phyloP scores from a whole-genome alignment of 176 grass and related monocot genomes.

The Zoysia pacifica region DNA sequence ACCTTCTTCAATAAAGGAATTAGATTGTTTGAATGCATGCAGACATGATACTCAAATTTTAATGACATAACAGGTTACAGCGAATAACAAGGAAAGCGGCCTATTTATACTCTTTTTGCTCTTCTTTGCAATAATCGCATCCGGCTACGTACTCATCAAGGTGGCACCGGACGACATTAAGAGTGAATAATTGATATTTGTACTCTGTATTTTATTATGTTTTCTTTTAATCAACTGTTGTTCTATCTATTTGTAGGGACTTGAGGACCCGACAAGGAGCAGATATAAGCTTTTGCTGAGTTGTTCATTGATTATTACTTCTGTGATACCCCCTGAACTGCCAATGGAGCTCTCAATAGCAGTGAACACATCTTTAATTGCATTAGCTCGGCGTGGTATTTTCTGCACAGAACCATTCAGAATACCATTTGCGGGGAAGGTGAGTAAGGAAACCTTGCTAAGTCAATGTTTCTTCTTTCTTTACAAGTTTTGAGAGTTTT shows the following conservation, averaged over 20 bases:
- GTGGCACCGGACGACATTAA: slow-evolving; percentile 42
- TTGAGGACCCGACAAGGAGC: slow-evolving; percentile 98
- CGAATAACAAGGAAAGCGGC: slow-evolving; percentile 96
- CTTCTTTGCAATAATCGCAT: slow-evolving; percentile 98
- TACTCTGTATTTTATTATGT: slow-evolving; percentile 24
- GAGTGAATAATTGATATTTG: slow-evolving; percentile 26
- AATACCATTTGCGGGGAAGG: slow-evolving; percentile 99
- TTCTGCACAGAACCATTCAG: slow-evolving; percentile 99
- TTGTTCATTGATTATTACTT: slow-evolving; percentile 98
- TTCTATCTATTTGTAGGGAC: slow-evolving; percentile 57
- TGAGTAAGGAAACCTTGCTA: slow-evolving; percentile 44
- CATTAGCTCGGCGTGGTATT: slow-evolving; percentile 89
- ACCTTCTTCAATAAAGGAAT: slow-evolving; percentile 32
- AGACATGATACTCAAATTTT: slow-evolving; percentile 23
- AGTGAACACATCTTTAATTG: slow-evolving; percentile 99
- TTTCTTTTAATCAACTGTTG: slow-evolving; percentile 10
- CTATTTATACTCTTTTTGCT: slow-evolving; percentile 97
- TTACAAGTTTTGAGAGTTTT: slow-evolving; percentile 41
- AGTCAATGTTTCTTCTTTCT: slow-evolving; percentile 18
- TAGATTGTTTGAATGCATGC: slow-evolving; percentile 15
- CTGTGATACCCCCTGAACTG: slow-evolving; percentile 96
- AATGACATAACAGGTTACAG: slow-evolving; percentile 74
- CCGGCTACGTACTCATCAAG: slow-evolving; percentile 95
- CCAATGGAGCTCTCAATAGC: slow-evolving; percentile 99
- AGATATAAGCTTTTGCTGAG: slow-evolving; percentile 98